Conservation (phyloP, 83 land plant species). For the Picea abies region DNA sequence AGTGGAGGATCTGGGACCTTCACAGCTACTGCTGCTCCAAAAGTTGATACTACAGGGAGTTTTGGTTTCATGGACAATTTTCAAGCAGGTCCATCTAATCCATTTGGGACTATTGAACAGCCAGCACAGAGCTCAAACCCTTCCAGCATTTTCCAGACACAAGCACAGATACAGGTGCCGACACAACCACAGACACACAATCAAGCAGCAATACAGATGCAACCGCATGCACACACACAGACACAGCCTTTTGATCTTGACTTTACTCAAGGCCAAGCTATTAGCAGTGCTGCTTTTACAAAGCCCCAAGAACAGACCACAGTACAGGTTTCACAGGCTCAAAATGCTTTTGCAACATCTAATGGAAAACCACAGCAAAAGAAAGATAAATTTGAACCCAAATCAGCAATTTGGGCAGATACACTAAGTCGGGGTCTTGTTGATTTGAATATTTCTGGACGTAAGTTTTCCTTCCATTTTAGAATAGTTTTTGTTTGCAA, state of each 20-base stretch:
- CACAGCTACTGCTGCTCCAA: conserved; percentile 7
- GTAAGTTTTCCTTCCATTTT: conserved; percentile 49
- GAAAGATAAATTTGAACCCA: conserved; percentile 77
- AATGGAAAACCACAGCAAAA: conserved; percentile 33
- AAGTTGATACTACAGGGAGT: background rate
- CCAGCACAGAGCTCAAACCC: background rate
- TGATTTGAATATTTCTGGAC: conserved; percentile 92
- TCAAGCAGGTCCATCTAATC: conserved; percentile 12
- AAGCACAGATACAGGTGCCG: background rate
- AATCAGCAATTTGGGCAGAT: conserved; percentile 96
- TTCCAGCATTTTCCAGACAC: conserved; percentile 23
- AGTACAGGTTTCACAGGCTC: conserved; percentile 5
- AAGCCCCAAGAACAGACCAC: conserved; percentile 11
- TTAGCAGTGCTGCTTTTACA: background rate
- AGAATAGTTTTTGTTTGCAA: background rate
- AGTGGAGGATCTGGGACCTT: background rate
- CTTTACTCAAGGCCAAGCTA: conserved; percentile 20
- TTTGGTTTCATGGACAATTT: conserved; percentile 6
- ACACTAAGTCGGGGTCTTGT: conserved; percentile 90
- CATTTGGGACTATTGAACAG: conserved; percentile 10
- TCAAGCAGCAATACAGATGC: background rate
- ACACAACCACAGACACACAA: background rate
- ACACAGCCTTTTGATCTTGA: conserved; percentile 1
- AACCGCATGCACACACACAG: background rate
- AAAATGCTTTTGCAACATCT: conserved; percentile 10